phyloP scores from a whole-genome alignment of 257 asterid genomes.

The Eustoma russellianum region DNA sequence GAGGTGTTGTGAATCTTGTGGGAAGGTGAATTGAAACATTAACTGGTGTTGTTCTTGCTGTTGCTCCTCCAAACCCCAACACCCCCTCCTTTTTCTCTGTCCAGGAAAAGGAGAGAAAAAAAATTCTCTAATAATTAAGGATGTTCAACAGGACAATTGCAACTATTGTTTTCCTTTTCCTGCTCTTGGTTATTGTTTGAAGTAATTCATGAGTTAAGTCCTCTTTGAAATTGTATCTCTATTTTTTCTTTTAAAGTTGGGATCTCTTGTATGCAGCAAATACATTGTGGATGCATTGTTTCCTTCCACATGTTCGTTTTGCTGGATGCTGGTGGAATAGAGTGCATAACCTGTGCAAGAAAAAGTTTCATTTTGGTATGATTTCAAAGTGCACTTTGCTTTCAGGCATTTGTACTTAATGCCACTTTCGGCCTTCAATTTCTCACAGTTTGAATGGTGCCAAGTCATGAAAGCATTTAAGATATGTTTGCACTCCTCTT shows the following conservation, averaged over 20 bases:
- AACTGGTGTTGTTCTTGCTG: not conserved
- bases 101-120: no score
- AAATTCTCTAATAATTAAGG: no score
- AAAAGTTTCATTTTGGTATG: constrained; percentile 88
- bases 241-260: constrained; percentile 11
- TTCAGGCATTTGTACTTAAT: not conserved
- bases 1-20: constrained; percentile 99
- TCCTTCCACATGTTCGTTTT: constrained; percentile 97
- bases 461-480: no score
- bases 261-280: constrained; percentile 62
- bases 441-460: no score
- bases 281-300: constrained; percentile 97
- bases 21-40: constrained; percentile 52
- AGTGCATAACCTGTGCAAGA: constrained; percentile 86
- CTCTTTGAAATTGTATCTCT: not conserved
- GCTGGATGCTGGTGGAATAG: constrained; percentile 99
- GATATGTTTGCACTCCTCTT: no score
- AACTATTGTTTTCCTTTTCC: no score
- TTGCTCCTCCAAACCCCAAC: no score
- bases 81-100: no score
- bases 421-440: no score
- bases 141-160: no score
- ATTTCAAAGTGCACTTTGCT: not conserved
- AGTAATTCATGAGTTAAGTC: not conserved
- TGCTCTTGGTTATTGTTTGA: not conserved